Conservation (phyloP, 768 basidiomycete species). For the Tricholoma saponaceum region DNA sequence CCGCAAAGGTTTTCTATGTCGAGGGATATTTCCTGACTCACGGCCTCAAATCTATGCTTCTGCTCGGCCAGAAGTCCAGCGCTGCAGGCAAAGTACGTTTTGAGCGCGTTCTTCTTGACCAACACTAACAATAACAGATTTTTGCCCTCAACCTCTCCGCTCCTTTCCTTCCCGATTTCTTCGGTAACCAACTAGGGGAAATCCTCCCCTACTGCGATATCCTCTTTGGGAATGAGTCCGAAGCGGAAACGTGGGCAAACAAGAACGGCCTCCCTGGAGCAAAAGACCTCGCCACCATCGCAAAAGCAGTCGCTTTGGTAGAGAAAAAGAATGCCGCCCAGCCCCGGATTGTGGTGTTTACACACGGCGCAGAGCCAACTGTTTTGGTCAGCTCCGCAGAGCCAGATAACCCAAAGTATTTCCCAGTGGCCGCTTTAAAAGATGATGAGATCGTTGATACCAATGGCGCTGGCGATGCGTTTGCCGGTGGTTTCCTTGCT, state of each 20-base stretch:
- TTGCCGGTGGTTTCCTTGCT: conserved; percentile 94
- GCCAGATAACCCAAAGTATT: conserved; percentile 51
- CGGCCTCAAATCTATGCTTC: conserved; percentile 65
- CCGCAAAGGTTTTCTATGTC: conserved; percentile 87
- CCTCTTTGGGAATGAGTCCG: conserved; percentile 94
- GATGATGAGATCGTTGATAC: conserved; percentile 85
- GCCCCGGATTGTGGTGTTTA: conserved; percentile 84
- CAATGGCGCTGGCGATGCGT: conserved; percentile 97
- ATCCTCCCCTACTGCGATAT: conserved; percentile 84
- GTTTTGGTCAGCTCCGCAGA: conserved; percentile 63
- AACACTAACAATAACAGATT: conserved; percentile 43
- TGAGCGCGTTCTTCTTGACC: neutral
- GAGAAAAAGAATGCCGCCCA: conserved; percentile 74
- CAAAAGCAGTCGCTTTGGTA: conserved; percentile 67
- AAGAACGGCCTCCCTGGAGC: conserved; percentile 65
- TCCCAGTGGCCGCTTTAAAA: conserved; percentile 52
- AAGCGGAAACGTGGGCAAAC: conserved; percentile 83
- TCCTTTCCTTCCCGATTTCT: conserved; percentile 96
- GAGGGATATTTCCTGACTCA: conserved; percentile 98
- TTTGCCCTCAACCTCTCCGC: conserved; percentile 94
- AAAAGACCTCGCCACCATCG: conserved; percentile 65
- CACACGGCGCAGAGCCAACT: conserved; percentile 82
- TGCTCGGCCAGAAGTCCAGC: conserved; percentile 76
- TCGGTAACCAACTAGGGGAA: conserved; percentile 74
- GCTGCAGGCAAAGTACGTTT: conserved; percentile 64